phyloP scores from a whole-genome alignment of 805 yeast species.

The Millerozyma miso region DNA sequence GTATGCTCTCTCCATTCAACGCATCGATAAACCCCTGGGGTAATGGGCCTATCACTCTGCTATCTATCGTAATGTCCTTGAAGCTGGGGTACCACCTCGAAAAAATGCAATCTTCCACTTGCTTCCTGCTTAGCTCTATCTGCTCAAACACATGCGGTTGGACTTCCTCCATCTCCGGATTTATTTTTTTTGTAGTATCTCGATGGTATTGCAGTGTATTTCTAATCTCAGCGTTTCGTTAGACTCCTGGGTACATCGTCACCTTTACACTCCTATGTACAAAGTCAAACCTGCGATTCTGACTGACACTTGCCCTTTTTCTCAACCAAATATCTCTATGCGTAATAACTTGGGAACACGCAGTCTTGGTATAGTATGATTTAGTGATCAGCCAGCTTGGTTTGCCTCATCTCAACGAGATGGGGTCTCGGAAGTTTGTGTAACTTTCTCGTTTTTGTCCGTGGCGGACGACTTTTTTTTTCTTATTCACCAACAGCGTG shows the following conservation, averaged over 20 bases:
- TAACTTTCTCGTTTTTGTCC: not conserved
- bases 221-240: too few species aligned
- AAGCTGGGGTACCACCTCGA: constrained; percentile 32
- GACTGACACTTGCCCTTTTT: too few species aligned
- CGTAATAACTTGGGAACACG: too few species aligned
- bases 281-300: too few species aligned
- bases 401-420: not conserved
- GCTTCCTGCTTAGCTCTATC: constrained; percentile 19
- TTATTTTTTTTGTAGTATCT: too few species aligned
- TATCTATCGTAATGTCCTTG: constrained; percentile 14
- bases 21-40: constrained; percentile 32
- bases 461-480: not conserved
- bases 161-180: not conserved
- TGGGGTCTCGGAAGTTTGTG: not conserved
- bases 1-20: constrained; percentile 23
- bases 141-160: constrained; percentile 20
- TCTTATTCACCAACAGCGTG: not conserved
- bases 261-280: too few species aligned
- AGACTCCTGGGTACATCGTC: too few species aligned
- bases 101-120: constrained; percentile 30
- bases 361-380: too few species aligned
- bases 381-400: not conserved
- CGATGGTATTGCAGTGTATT: too few species aligned
- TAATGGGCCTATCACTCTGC: constrained; percentile 27
- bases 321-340: too few species aligned